Evolutionary conservation across 179 eudicot species (phyloP), one percentile per base, ranked within the genome.

Genomic region (Sideroxylon spinosum): DNA sequence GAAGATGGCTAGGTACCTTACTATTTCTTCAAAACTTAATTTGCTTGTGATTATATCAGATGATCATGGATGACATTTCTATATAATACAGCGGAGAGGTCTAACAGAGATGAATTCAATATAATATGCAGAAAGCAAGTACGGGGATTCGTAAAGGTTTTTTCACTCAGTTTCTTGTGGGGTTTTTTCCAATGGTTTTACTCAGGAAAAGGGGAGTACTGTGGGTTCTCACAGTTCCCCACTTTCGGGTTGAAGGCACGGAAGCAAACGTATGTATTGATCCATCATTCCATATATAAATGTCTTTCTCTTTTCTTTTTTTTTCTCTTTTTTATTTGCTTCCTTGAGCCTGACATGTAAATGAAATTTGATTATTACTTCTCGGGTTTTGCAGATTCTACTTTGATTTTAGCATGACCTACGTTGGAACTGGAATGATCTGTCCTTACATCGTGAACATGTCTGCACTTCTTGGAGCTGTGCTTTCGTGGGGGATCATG

Each of bases 181-280:
- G 94, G 92, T 0, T 86, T 91, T 57, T 94, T 94, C 81, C 97
- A 90, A 78, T 94, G 98, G 98, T 91, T 94, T 77, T 94, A 82
- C 70, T 72, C 90, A 12, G 98, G 87, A 17, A 86, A 81, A 37
- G 91, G 81, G 26, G 86, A 37, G 44, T 37, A 76, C 8, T 94
- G 98, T 65, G 97, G 98, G 26, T 94, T 94, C 84, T 55, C 82
- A 10, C 91, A 91, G 72, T 94, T 94, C 60, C 98, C 97, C 2
- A 91, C 93, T 23, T 92, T 94, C 61, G 98, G 98, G 72, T 75
- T 94, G 63, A 79, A 81, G 86, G 98, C 98, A 52, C 79, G 89
- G 88, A 89, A 81, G 79, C 89, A 89, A 29, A 84, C 91, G 90
- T 91, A 83, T 55, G 88, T 83, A 37, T 7, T 44, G 19, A 52